Percentiles rank a stretch among this genome's conserved stretches.
Evolutionary conservation across 805 yeast species (phyloP).

Genomic region (Candida morakotiae): DNA sequence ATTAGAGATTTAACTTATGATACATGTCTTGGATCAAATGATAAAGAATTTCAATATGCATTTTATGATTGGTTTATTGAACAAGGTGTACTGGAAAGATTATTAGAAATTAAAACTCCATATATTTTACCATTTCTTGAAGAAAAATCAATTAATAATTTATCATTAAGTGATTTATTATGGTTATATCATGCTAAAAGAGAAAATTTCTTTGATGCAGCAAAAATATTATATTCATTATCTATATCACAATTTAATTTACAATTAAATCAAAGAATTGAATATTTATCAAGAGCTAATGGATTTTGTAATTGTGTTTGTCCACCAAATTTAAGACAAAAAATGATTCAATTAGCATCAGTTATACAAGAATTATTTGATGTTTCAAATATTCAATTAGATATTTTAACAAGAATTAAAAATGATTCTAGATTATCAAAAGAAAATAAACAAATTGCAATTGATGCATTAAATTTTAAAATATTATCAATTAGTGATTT

Average conservation of each 20-base stretch:
- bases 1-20: constrained; percentile 71
- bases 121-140: constrained; percentile 74
- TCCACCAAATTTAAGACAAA: constrained; percentile 72
- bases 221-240: constrained; percentile 64
- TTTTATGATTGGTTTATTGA: constrained; percentile 88
- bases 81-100: constrained; percentile 71
- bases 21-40: constrained; percentile 68
- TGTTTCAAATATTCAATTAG: constrained; percentile 82
- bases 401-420: constrained; percentile 46
- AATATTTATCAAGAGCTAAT: constrained; percentile 84
- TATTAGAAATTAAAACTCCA: constrained; percentile 78
- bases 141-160: constrained; percentile 57
- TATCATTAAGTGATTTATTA: constrained; percentile 73
- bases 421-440: constrained; percentile 47
- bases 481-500: constrained; percentile 72
- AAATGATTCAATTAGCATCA: constrained; percentile 65
- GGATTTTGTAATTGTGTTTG: constrained; percentile 87
- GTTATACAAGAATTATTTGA: constrained; percentile 76
- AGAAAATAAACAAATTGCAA: constrained; percentile 48
- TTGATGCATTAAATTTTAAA: constrained; percentile 53
- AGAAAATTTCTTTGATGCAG: constrained; percentile 78
- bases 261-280: constrained; percentile 70
- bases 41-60: constrained; percentile 85
- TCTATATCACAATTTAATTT: constrained; percentile 72
- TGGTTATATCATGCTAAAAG: constrained; percentile 89